Conservation (phyloP, 495 filamentous ascomycete genomes). For the Neurospora sp. region DNA sequence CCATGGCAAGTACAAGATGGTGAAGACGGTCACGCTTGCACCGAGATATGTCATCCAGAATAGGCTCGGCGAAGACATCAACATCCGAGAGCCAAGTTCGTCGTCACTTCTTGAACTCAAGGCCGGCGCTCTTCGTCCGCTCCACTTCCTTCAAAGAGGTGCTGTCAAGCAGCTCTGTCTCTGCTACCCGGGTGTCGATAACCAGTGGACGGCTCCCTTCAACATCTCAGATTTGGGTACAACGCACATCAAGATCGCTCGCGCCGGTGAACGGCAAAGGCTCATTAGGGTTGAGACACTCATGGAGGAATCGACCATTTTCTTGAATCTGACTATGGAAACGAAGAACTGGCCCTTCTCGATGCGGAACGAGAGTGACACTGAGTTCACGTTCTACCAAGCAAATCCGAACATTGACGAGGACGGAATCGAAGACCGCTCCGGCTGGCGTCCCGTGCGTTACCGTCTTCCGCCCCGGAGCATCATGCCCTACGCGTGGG, state of each 20-base stretch:
- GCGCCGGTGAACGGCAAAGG: conserved; percentile 75
- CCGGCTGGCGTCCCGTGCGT: conserved; percentile 78
- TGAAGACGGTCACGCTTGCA: conserved; percentile 86
- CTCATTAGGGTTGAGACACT: conserved; percentile 82
- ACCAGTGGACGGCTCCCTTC: conserved; percentile 96
- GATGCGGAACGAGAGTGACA: conserved; percentile 94
- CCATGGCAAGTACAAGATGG: conserved; percentile 94
- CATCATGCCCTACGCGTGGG: conserved; percentile 99
- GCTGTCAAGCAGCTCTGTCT: conserved; percentile 80
- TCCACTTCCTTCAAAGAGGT: conserved; percentile 75
- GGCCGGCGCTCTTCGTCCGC: conserved; percentile 62
- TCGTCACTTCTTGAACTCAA: conserved; percentile 69
- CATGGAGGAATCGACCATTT: conserved; percentile 85
- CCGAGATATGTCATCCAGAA: conserved; percentile 93
- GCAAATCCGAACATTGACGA: conserved; percentile 62
- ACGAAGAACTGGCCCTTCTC: conserved; percentile 95
- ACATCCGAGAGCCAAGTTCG: conserved; percentile 80
- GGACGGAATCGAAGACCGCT: conserved; percentile 71
- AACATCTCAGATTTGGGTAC: conserved; percentile 90
- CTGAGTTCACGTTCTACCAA: conserved; percentile 92
- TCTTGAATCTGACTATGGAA: conserved; percentile 82
- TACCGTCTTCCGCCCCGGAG: conserved; percentile 91
- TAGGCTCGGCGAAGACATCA: conserved; percentile 75
- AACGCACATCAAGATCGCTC: conserved; percentile 87
- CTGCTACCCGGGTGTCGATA: conserved; percentile 90